Evolutionary conservation across 148 eudicot species (phyloP), one percentile per base, ranked within the genome.

Genomic region (Vaccinium macrocarpon): DNA sequence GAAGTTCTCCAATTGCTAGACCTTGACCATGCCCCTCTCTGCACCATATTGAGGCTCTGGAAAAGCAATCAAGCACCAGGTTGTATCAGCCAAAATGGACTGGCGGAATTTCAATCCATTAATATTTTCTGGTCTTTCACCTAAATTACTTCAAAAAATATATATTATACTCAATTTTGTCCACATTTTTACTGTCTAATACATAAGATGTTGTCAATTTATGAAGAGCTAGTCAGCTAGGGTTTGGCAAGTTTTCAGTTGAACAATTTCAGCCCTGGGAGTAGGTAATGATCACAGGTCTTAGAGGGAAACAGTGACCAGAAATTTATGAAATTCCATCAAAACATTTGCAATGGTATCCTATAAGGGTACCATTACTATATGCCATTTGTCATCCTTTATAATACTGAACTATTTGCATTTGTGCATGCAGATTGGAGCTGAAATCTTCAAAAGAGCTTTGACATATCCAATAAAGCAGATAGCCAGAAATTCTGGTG

Each of bases 401-500:
- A 15, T 78, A 78, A 27, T 15, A 27, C 11, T 77, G 23, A 32
- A 53, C 19, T 38, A 23, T 27, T 15, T 78, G 14, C 29, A 57
- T 27, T 51, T 46, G 80, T 82, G 64, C 21, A 73, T 85, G 75
- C 91, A 94, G 99, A 85, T 96, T 76, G 99, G 99, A 91, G 99
- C 99, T 10, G 98, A 96, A 82, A 96, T 96, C 82, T 88, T 94
- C 68, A 93, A 91, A 86, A 94, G 89, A 77, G 98, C 99, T 16
- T 85, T 94, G 90, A 49, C 89, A 15, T 96, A 96, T 91, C 99
- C 99, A 12, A 85, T 87, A 82, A 93, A 88, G 89, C 93, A 90
- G 88, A 96, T 96, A 81, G 97, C 98, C 29, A 92, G 92, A 83
- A 96, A 96, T 88, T 96, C 95, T 21, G 99, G 99, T 57, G 91